These are phyloP conservation scores for Boletellus ananiceps DNA, from an alignment of 768 basidiomycete genomes.

Conservation along the genomic window DNA sequence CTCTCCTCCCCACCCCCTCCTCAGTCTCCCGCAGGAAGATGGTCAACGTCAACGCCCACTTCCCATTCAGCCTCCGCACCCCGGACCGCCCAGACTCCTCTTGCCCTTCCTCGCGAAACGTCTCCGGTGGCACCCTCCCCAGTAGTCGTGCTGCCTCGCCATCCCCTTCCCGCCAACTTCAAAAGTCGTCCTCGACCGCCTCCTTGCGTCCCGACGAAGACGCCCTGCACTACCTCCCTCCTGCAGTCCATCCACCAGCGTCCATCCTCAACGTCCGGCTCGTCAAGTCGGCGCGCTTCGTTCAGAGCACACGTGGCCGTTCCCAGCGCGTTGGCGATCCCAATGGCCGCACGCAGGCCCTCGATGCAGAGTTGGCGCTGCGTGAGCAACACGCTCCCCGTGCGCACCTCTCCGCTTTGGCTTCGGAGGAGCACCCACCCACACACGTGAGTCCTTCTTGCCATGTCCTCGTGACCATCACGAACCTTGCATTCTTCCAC, in stretches of 20 bases:
- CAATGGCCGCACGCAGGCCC: constrained; percentile 8
- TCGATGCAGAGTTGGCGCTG: background rate
- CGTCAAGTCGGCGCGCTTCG: constrained; percentile 9
- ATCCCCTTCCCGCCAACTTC: constrained; percentile 18
- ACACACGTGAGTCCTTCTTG: constrained; percentile 14
- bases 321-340: constrained; percentile 4
- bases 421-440: background rate
- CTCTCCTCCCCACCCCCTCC: background rate
- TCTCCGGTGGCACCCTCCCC: constrained; percentile 29
- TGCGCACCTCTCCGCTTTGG: background rate
- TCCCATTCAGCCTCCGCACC: constrained; percentile 53
- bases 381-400: background rate
- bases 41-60: constrained; percentile 60
- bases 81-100: constrained; percentile 20
- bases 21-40: constrained; percentile 46
- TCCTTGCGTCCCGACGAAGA: constrained; percentile 20
- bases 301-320: constrained; percentile 22
- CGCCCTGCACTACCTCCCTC: constrained; percentile 5
- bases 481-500: constrained; percentile 3
- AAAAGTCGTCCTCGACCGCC: constrained; percentile 19
- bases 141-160: constrained; percentile 19
- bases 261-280: constrained; percentile 26
- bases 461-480: constrained; percentile 2
- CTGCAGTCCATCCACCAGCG: background rate
- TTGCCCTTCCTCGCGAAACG: constrained; percentile 30